Percentiles rank a stretch among this genome's conserved stretches.
Conservation (phyloP, 2,329 filamentous ascomycete species). For the Cladosporium sp. region DNA sequence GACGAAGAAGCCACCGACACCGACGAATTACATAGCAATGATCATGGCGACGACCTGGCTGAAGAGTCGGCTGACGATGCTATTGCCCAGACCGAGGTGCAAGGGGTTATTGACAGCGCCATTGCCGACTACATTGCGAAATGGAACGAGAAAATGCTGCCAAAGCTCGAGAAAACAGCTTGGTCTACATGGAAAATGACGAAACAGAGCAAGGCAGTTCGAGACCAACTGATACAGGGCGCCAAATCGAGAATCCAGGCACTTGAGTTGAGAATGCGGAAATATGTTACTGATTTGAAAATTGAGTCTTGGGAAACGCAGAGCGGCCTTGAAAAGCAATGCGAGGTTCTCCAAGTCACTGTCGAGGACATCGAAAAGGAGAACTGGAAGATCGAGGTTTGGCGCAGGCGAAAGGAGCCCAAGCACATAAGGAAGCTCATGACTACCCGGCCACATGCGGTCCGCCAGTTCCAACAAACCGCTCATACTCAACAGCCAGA, state of each 20-base stretch:
- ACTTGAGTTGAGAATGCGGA: slow-evolving; percentile 50
- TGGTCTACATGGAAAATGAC: slow-evolving; percentile 56
- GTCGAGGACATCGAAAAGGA: slow-evolving; percentile 55
- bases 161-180: slow-evolving; percentile 51
- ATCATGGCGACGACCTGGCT: slow-evolving; percentile 33
- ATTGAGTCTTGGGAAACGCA: slow-evolving; percentile 35
- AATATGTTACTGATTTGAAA: slow-evolving; percentile 49
- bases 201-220: slow-evolving; percentile 36
- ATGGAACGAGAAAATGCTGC: slow-evolving; percentile 50
- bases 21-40: slow-evolving; percentile 16
- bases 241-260: slow-evolving; percentile 39
- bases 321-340: slow-evolving; percentile 48
- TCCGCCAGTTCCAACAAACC: too few species aligned
- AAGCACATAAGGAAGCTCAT: slow-evolving; percentile 7
- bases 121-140: slow-evolving; percentile 45
- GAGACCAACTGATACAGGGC: slow-evolving; percentile 38
- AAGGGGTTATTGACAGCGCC: slow-evolving; percentile 48
- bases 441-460: too few species aligned
- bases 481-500: background rate
- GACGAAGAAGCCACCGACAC: slow-evolving; percentile 14
- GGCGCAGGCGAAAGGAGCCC: slow-evolving; percentile 29
- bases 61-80: slow-evolving; percentile 39
- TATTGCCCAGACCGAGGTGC: slow-evolving; percentile 47
- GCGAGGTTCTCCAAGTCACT: slow-evolving; percentile 56
- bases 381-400: slow-evolving; percentile 40